phyloP scores from a whole-genome alignment of 768 basidiomycete species.

The Rhizopogon salebrosus region DNA sequence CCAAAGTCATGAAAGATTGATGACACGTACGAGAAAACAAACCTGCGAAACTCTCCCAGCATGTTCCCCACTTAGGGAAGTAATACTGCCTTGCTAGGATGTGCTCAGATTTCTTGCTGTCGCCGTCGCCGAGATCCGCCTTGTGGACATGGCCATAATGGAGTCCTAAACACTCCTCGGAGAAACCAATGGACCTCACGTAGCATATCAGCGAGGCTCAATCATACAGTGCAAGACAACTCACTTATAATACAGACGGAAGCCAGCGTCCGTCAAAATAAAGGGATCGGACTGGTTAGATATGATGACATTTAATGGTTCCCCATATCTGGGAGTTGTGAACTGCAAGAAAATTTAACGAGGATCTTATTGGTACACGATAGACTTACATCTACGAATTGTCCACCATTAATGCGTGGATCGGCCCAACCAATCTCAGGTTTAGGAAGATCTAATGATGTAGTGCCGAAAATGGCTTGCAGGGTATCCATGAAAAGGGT shows the following conservation, averaged over 20 bases:
- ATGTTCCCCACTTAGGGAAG: slow-evolving; percentile 75
- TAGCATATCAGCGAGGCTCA: not conserved
- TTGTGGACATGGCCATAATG: slow-evolving; percentile 72
- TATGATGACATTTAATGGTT: slow-evolving; percentile 82
- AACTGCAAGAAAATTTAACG: slow-evolving; percentile 38
- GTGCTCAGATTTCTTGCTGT: slow-evolving; percentile 61
- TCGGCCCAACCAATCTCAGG: slow-evolving; percentile 48
- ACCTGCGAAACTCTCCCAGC: slow-evolving; percentile 82
- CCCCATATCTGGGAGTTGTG: slow-evolving; percentile 60
- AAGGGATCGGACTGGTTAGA: slow-evolving; percentile 75
- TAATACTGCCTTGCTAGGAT: slow-evolving; percentile 76
- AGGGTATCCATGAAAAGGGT: not conserved
- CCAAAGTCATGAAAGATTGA: slow-evolving; percentile 1
- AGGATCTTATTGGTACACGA: not conserved
- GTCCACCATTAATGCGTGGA: slow-evolving; percentile 69
- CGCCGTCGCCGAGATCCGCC: slow-evolving; percentile 82
- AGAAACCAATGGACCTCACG: slow-evolving; percentile 71
- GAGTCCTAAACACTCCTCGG: slow-evolving; percentile 76
- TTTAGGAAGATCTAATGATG: slow-evolving; percentile 11
- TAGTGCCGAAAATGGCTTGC: not conserved
- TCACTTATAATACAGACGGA: slow-evolving; percentile 66
- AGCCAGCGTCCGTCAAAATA: slow-evolving; percentile 69
- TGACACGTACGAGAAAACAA: slow-evolving; percentile 1
- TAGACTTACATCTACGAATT: slow-evolving; percentile 64
- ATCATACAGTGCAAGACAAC: slow-evolving; percentile 3